Base-by-base conservation (phyloP, 495 filamentous ascomycete genomes). In the Penicillium fimorum region DNA sequence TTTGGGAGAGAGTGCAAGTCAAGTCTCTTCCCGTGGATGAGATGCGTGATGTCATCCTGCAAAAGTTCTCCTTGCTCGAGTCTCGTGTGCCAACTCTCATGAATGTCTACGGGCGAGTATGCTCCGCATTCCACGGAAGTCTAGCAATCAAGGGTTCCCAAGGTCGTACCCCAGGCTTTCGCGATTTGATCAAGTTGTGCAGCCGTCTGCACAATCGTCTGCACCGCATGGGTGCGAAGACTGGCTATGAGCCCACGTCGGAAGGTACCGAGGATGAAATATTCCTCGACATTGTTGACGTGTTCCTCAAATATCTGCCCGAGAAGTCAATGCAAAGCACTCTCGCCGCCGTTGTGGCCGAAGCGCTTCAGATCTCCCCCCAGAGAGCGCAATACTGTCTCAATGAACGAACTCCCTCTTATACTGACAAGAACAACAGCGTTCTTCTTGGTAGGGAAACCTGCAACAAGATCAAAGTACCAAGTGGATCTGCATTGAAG, bases 141-240 rank as follows among this genome's bases (percentile, higher is more conserved):
- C 63, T 77, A 42, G 73, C 74, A 1, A 76, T 75, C 56, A 76
- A 74, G 52, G 74, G 72, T 53, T 75, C 76, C 8, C 76, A 77
- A 41, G 76, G 76, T 18, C 73, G 76, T 17, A 77, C 72, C 12
- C 76, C 76, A 17, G 90, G 85, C 13, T 86, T 91, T 24, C 80
- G 90, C 55, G 93, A 97, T 69, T 74, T 99, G 18, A 77, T 97
- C 59, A 96, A 96, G 67, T 92, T 95, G 83, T 96, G 91, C 68
- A 79, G 80, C 32, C 83, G 95, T 45, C 74, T 96, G 30, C 76
- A 89, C 52, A 70, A 74, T 60, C 74, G 86, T 53, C 70, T 89
- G 29, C 56, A 76, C 60, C 71, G 77, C 17, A 76, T 82, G 7
- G 82, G 85, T 41, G 79, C 87, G 58, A 85, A 80, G 65, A 89